These are phyloP conservation scores for Davidsoniella virescens DNA, from an alignment of 2,329 filamentous ascomycete genomes.

Conservation along the genomic window DNA sequence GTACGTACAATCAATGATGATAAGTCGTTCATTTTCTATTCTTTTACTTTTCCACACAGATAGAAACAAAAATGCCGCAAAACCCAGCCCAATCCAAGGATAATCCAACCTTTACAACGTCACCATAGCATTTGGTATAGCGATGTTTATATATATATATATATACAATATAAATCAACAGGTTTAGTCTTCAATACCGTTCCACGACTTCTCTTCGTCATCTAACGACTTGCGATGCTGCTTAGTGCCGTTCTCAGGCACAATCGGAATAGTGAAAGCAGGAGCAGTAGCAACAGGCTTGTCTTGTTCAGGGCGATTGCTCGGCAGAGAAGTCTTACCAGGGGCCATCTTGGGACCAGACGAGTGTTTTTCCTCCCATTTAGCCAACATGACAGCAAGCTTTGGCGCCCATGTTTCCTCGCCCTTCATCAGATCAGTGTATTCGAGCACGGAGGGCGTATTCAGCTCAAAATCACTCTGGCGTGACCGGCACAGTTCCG, in stretches of 20 bases:
- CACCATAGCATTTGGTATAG: background rate
- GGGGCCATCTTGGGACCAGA: slow-evolving; percentile 5
- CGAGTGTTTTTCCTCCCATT: slow-evolving; percentile 21
- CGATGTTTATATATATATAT: background rate
- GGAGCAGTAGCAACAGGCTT: background rate
- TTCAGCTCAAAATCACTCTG: slow-evolving; percentile 69
- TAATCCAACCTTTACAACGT: background rate
- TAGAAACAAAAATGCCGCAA: no score
- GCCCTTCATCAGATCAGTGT: slow-evolving; percentile 56
- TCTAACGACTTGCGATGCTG: background rate
- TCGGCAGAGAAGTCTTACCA: background rate
- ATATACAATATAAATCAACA: background rate
- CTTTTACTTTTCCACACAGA: no score
- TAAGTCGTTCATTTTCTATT: no score
- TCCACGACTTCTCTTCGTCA: slow-evolving; percentile 28
- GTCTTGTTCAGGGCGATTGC: no score
- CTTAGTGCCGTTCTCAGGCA: slow-evolving; percentile 12
- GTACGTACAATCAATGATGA: no score
- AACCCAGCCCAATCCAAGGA: no score
- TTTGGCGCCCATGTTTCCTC: slow-evolving; percentile 72
- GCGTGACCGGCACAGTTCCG: slow-evolving; percentile 59
- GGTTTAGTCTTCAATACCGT: slow-evolving; percentile 24
- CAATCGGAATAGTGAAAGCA: slow-evolving; percentile 10
- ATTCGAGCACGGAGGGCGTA: slow-evolving; percentile 58
- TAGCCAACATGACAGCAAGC: slow-evolving; percentile 34